phyloP scores from a whole-genome alignment of 768 basidiomycete genomes.

The Suillus placidus region DNA sequence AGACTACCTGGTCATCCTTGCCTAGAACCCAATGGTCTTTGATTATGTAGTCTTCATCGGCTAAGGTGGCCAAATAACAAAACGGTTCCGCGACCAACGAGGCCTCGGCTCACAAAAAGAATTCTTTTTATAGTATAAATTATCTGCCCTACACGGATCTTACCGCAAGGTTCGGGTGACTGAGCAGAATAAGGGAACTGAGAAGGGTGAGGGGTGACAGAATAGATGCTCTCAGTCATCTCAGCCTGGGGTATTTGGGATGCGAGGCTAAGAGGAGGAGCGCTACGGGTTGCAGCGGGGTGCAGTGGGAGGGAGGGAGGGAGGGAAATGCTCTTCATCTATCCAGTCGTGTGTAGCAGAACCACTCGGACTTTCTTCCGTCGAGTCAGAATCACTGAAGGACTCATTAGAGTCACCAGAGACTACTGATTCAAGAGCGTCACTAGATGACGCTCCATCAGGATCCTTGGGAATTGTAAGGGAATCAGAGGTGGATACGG shows the following conservation, averaged over 20 bases:
- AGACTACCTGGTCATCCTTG: background rate
- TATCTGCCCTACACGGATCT: background rate
- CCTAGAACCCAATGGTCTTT: background rate
- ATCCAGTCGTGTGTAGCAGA: background rate
- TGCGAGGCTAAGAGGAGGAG: background rate
- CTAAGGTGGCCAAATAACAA: background rate
- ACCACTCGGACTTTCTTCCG: too few relatives aligned
- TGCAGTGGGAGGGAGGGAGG: background rate
- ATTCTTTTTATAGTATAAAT: background rate
- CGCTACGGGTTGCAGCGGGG: background rate
- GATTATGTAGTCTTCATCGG: background rate
- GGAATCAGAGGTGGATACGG: too few relatives aligned
- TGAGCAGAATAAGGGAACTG: background rate
- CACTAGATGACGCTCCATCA: too few relatives aligned
- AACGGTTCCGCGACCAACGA: background rate
- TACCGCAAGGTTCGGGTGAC: background rate
- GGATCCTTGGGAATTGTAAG: too few relatives aligned
- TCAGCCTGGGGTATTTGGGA: background rate
- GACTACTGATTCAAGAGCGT: too few relatives aligned
- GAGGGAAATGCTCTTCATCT: background rate
- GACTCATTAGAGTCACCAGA: background rate
- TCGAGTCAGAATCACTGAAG: background rate
- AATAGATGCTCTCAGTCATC: background rate
- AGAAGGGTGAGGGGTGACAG: background rate
- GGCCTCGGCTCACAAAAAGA: background rate